Evolutionary conservation across 2,329 filamentous ascomycete species (phyloP).

Genomic region (Annulohypoxylon truncatum): DNA sequence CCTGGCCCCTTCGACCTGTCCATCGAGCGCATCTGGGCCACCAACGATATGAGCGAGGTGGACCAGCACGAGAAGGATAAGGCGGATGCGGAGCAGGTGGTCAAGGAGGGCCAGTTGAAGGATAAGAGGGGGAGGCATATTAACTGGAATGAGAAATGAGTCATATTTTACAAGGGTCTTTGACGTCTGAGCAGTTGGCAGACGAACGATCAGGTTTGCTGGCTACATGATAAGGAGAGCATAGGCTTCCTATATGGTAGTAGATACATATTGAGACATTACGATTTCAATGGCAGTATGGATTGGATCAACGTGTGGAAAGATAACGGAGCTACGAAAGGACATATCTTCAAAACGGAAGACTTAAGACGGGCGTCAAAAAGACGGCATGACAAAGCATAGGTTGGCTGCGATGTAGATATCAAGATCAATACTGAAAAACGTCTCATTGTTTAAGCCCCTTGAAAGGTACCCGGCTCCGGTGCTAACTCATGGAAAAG

Average conservation of each 20-base stretch:
- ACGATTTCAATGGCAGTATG: not conserved
- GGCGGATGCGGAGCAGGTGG: constrained; percentile 25
- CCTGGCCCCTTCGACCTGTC: constrained; percentile 89
- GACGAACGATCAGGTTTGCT: not conserved
- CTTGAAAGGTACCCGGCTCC: no score
- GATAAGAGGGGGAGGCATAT: constrained; percentile 58
- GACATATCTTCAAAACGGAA: not conserved
- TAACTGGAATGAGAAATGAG: constrained; percentile 53
- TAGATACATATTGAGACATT: not conserved
- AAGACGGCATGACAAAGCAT: not conserved
- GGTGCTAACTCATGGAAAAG: not conserved
- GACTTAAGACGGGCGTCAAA: not conserved
- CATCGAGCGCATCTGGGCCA: constrained; percentile 90
- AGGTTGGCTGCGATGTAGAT: not conserved
- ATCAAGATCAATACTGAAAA: not conserved
- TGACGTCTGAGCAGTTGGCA: not conserved
- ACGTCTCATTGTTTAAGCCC: no score
- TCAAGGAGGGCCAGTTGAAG: constrained; percentile 54
- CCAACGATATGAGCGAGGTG: constrained; percentile 69
- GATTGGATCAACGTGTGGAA: not conserved
- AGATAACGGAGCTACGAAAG: not conserved
- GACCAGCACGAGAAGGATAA: constrained; percentile 40
- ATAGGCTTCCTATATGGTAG: not conserved
- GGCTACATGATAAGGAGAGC: not conserved
- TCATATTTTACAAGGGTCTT: constrained; percentile 20